Base-by-base conservation (phyloP, 257 asterid genomes). In the Verbascum thapsus region DNA sequence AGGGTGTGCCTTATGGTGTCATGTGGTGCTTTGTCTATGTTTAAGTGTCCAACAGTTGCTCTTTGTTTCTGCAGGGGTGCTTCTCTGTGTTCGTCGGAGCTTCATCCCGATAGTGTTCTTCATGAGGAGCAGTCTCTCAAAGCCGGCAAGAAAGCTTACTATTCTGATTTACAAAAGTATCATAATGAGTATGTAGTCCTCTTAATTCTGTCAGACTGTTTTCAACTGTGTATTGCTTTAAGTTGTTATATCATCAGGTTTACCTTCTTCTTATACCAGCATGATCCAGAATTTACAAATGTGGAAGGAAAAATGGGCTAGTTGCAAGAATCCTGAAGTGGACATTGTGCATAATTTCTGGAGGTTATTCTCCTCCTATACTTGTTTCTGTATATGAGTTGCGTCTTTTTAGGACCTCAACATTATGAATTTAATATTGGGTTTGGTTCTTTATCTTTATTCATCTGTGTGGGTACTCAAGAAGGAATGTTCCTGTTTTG, bases 31-130 rank as follows among this genome's bases (percentile, higher is more conserved):
- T 42, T 50, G 40, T 12, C 23, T 72, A 64, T 52, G 64, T 70
- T 57, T 60, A 59, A 61, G 59, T 64, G 58, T 55, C 69, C 62
- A 66, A 53, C 63, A 43, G 55, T 57, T 76, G n/a, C 51, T 7
- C 47, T 58, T 63, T 72, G 61, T 69, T 70, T 75, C 75, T 67
- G 76, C 80, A 92, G 99, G 99, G 86, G 95, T 67, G 72, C 85
- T 73, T 78, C 86, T 69, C 75, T 92, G 38, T 90, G 97, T 78
- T 74, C 69, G 57, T 95, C 94, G 60, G 72, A 85, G 75, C 83
- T 82, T 69, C 96, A 89, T 74, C 99, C 99, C 13, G 99, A 90
- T 71, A 72, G 70, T 60, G 72, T 89, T 61, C 74, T 89, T 75
- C 74, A 44, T 3, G 69, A 53, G 53, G 95, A 85, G 75, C 83